Evolutionary conservation across 805 yeast species (phyloP), one percentile per base, ranked within the genome.

Genomic region (Sugiyamaella valdiviana): DNA sequence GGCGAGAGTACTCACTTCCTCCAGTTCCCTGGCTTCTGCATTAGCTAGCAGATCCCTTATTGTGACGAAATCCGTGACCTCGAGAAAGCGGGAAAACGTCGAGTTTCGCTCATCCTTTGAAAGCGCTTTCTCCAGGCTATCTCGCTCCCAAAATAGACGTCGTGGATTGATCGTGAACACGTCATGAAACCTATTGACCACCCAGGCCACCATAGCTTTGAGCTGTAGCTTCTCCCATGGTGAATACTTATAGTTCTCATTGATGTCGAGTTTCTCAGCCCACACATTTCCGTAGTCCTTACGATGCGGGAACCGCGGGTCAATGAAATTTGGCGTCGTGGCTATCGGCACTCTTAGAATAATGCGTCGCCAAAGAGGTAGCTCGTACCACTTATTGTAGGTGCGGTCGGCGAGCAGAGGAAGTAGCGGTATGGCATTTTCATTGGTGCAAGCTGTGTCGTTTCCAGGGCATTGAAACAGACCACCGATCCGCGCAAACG

Each of bases 401-500:
- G 75, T 67, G 46, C 74, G 74, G 50, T 81, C 85, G 0, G 86
- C 81, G n/a, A 76, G 59, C 32, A 83, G 60, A 0, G 89, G 88
- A 32, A 70, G 55, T 2, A 82, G 50, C 0, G 87, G 84, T 3
- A 51, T 59, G 2, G 64, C 56, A 23, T 59, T 58, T 15, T 56
- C 56, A 29, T 53, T 56, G n/a, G 61, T 54, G 41, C 57, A 52
- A 12, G 26, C 47, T 6, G 32, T 43, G 14, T 23, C 38, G 7
- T 37, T 16, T 7, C 49, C 46, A 10, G 71, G 64, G 56, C 85
- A 79, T 47, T 72, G 71, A 61, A 73, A 84, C 1, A 83, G 55
- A 0, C 80, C 87, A 6, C 88, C 89, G 3, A 82, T 77, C 66
- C 77, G 77, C 1, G 82, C 73, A 23, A 71, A 66, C 0, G 87